phyloP scores from a whole-genome alignment of 306 rosid species.

The Albizia julibrissin region DNA sequence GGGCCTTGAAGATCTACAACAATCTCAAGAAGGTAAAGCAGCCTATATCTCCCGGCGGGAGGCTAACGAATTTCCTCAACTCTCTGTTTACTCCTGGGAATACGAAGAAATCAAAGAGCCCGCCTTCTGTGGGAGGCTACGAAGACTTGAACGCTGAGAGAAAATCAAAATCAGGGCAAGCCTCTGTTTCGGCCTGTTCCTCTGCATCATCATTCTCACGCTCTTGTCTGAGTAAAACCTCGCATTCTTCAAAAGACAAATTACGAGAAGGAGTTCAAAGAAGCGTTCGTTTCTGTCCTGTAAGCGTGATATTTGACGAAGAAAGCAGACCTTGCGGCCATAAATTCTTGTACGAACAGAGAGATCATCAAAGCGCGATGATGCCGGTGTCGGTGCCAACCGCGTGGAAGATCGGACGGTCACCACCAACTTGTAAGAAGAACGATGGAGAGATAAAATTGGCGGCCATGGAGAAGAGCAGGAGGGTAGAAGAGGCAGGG shows the following conservation, averaged over 20 bases:
- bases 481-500: constrained; percentile 43
- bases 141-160: constrained; percentile 32
- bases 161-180: constrained; percentile 43
- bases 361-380: constrained; percentile 33
- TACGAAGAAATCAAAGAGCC: constrained; percentile 36
- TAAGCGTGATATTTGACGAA: constrained; percentile 73
- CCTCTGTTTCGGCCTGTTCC: constrained; percentile 70
- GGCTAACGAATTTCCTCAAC: constrained; percentile 66
- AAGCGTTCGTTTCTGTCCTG: constrained; percentile 79
- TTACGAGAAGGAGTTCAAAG: constrained; percentile 55
- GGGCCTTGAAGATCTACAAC: constrained; percentile 75
- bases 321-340: constrained; percentile 67
- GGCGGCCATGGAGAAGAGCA: not conserved
- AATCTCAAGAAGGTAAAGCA: constrained; percentile 89
- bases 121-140: constrained; percentile 23
- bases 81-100: constrained; percentile 55
- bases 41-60: constrained; percentile 86
- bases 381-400: constrained; percentile 53
- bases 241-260: constrained; percentile 60
- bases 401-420: constrained; percentile 62
- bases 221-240: constrained; percentile 75
- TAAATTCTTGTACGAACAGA: constrained; percentile 53
- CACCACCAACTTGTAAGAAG: constrained; percentile 36
- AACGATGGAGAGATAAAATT: not conserved
- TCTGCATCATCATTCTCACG: constrained; percentile 77